A percentile compares a stretch with the other conserved stretches of the same genome.
Conservation (phyloP, 352 stramenopile species). For the Globisporangium radiosum region DNA sequence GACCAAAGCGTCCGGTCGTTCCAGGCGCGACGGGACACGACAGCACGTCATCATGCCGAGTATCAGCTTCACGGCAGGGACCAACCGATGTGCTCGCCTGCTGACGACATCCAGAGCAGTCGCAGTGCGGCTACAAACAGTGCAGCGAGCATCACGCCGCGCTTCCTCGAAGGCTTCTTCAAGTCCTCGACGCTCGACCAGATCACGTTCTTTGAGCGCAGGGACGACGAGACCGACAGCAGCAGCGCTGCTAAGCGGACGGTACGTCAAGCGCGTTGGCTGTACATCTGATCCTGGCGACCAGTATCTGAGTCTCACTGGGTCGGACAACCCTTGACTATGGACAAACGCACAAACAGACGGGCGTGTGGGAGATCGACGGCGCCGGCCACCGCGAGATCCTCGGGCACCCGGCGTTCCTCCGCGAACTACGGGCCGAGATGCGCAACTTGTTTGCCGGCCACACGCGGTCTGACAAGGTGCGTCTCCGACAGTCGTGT, state of each 20-base stretch:
- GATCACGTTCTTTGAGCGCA: slow-evolving; percentile 76
- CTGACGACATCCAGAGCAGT: slow-evolving; percentile 3
- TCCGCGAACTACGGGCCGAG: slow-evolving; percentile 67
- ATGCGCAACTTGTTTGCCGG: slow-evolving; percentile 62
- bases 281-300: neutral
- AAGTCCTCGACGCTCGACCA: slow-evolving; percentile 36
- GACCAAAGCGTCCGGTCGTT: slow-evolving; percentile 43
- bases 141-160: neutral
- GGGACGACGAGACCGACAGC: slow-evolving; percentile 16
- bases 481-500: slow-evolving; percentile 4
- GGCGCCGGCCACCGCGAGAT: slow-evolving; percentile 65
- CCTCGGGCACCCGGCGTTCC: slow-evolving; percentile 58
- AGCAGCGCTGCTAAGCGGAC: slow-evolving; percentile 14
- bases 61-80: slow-evolving; percentile 39
- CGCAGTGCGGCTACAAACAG: slow-evolving; percentile 10
- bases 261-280: slow-evolving; percentile 13
- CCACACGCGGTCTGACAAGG: slow-evolving; percentile 45
- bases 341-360: slow-evolving; percentile 20
- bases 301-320: neutral
- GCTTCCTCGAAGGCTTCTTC: slow-evolving; percentile 68
- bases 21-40: slow-evolving; percentile 31
- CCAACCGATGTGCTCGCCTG: slow-evolving; percentile 32
- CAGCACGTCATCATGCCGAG: slow-evolving; percentile 43
- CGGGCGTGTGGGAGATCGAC: slow-evolving; percentile 80
- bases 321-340: neutral